Evolutionary conservation across 148 eudicot genomes (phyloP).

Genomic region (Rhododendron simsii): DNA sequence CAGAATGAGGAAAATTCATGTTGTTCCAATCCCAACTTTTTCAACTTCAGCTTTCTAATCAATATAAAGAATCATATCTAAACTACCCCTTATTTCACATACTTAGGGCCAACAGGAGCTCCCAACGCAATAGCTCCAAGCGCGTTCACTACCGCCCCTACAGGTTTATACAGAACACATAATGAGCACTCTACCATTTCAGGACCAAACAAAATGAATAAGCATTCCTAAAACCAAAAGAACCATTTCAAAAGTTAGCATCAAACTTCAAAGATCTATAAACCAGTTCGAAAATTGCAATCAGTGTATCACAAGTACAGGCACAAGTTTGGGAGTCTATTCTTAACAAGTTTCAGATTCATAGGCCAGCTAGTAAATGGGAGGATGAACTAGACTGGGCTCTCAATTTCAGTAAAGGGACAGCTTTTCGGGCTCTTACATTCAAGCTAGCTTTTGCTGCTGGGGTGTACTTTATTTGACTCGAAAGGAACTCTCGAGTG

Average conservation of each 20-base stretch:
- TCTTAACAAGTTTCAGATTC: too few species aligned
- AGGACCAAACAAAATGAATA: background rate
- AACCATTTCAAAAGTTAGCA: background rate
- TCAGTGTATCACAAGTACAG: background rate
- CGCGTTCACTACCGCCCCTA: slow-evolving; percentile 68
- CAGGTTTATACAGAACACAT: slow-evolving; percentile 12
- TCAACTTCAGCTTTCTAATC: slow-evolving; percentile 5
- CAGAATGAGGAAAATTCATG: slow-evolving; percentile 3
- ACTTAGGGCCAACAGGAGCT: slow-evolving; percentile 80
- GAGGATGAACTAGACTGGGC: too few species aligned
- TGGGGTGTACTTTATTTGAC: too few species aligned
- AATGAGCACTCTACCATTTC: background rate
- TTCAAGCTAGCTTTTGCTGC: too few species aligned
- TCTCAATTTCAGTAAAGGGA: too few species aligned
- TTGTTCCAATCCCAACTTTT: slow-evolving; percentile 9
- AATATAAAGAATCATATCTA: background rate
- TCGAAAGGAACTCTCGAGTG: too few species aligned
- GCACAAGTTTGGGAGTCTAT: background rate
- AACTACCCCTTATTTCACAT: slow-evolving; percentile 27
- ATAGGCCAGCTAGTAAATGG: too few species aligned
- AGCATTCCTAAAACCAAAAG: background rate
- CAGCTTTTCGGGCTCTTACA: too few species aligned
- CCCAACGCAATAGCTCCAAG: slow-evolving; percentile 88
- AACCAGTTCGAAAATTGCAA: background rate
- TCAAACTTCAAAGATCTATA: slow-evolving; percentile 17